Evolutionary conservation across 2,329 filamentous ascomycete genomes (phyloP).

Genomic region (Fusarium sulawesiense): DNA sequence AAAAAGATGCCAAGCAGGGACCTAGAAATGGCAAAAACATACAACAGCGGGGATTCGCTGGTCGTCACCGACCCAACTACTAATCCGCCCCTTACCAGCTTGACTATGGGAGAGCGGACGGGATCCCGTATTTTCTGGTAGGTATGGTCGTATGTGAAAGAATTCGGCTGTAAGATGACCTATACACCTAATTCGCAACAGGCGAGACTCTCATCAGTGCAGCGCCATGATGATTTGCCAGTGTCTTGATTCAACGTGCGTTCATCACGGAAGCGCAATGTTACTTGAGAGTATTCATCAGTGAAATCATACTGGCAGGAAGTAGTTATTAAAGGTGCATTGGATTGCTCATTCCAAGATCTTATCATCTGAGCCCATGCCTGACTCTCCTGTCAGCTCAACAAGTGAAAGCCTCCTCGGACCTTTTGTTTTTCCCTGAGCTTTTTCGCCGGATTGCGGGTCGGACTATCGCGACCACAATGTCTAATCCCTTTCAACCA

Average conservation of each 20-base stretch:
- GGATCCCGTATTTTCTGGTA: conserved; percentile 2
- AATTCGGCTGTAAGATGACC: background rate
- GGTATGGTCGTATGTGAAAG: conserved; percentile 3
- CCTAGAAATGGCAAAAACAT: background rate
- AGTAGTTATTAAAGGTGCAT: too few species aligned
- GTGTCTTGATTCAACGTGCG: background rate
- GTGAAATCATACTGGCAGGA: too few species aligned
- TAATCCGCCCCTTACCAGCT: background rate
- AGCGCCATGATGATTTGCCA: rapidly evolving
- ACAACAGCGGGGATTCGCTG: conserved; percentile 3
- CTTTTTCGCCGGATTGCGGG: too few species aligned
- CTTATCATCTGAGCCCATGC: too few species aligned
- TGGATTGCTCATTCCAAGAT: too few species aligned
- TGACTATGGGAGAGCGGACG: conserved; percentile 4
- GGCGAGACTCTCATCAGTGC: rapidly evolving
- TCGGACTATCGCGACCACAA: too few species aligned
- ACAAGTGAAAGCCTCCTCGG: too few species aligned
- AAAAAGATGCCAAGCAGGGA: background rate
- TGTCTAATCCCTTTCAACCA: too few species aligned
- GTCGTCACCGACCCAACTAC: conserved; percentile 5
- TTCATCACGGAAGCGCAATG: background rate
- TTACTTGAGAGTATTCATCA: background rate
- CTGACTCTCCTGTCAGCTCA: too few species aligned
- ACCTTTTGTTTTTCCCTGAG: too few species aligned
- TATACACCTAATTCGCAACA: background rate